Percentiles rank a stretch among this genome's conserved stretches.
These are phyloP conservation scores for Beauveria medogensis DNA, from an alignment of 2,329 filamentous ascomycete species.

Conservation along the genomic window DNA sequence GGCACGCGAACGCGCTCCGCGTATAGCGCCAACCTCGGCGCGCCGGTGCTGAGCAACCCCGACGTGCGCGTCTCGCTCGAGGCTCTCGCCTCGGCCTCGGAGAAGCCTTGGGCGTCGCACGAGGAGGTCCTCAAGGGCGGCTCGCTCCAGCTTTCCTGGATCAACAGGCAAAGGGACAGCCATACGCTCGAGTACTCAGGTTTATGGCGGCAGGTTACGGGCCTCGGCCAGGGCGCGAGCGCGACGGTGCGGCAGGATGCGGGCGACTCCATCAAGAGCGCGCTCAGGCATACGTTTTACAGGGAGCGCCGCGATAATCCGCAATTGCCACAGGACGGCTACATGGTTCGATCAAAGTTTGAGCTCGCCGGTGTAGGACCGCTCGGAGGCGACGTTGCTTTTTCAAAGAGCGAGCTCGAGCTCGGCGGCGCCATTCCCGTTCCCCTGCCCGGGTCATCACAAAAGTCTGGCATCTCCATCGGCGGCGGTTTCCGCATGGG, in stretches of 20 bases:
- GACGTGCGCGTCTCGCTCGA: constrained; percentile 73
- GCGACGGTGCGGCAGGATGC: constrained; percentile 77
- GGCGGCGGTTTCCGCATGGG: constrained; percentile 76
- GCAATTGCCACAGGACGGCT: constrained; percentile 74
- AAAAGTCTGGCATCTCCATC: constrained; percentile 70
- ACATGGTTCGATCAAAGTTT: constrained; percentile 66
- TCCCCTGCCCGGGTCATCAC: constrained; percentile 58
- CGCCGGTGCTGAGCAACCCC: constrained; percentile 77
- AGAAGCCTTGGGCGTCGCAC: constrained; percentile 90
- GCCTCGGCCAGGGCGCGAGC: constrained; percentile 66
- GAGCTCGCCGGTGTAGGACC: constrained; percentile 85
- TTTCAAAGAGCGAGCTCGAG: constrained; percentile 86
- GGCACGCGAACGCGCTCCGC: constrained; percentile 87
- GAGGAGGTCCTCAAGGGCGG: constrained; percentile 81
- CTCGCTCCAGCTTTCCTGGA: constrained; percentile 68
- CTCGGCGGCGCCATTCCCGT: constrained; percentile 68
- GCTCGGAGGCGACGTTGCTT: constrained; percentile 82
- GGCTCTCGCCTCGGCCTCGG: constrained; percentile 71
- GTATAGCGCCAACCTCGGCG: constrained; percentile 79
- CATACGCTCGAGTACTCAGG: constrained; percentile 76
- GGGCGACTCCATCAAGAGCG: constrained; percentile 85
- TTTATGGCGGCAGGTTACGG: constrained; percentile 83
- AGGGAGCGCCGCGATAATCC: constrained; percentile 77
- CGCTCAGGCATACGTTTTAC: constrained; percentile 71
- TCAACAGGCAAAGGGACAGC: constrained; percentile 52